phyloP scores from a whole-genome alignment of 2,329 filamentous ascomycete genomes.

The Knufia petricola region DNA sequence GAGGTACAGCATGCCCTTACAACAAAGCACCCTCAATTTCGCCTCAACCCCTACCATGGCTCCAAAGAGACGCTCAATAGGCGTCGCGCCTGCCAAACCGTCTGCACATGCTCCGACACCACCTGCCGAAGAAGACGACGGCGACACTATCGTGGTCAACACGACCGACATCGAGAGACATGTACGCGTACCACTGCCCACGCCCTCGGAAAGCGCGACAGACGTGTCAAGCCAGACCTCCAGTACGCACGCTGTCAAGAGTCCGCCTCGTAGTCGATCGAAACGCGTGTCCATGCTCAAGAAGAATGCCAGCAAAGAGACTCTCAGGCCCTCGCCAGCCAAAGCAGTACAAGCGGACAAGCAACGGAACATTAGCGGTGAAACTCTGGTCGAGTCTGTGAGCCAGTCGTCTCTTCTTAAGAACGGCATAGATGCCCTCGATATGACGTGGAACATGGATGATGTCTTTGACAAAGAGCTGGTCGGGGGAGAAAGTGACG shows the following conservation, averaged over 20 bases:
- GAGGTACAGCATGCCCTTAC: constrained; percentile 20
- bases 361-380: constrained; percentile 24
- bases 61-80: constrained; percentile 1
- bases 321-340: constrained; percentile 8
- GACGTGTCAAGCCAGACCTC: constrained; percentile 23
- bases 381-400: constrained; percentile 31
- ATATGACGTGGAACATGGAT: constrained; percentile 26
- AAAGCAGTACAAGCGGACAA: constrained; percentile 22
- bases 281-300: constrained; percentile 16
- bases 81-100: background rate
- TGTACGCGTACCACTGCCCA: constrained; percentile 19
- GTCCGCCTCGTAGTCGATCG: constrained; percentile 14
- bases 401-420: constrained; percentile 30
- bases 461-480: constrained; percentile 12
- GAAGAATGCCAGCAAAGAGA: background rate
- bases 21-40: constrained; percentile 21
- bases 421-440: constrained; percentile 34
- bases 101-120: constrained; percentile 20
- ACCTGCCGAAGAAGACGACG: background rate
- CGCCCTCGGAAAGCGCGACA: constrained; percentile 24
- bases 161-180: background rate
- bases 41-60: background rate
- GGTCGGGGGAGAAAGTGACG: constrained; percentile 14
- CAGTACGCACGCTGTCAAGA: constrained; percentile 12
- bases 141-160: constrained; percentile 6